Conservation (phyloP, 805 yeast species). For the Pichia nanzhaoensis region DNA sequence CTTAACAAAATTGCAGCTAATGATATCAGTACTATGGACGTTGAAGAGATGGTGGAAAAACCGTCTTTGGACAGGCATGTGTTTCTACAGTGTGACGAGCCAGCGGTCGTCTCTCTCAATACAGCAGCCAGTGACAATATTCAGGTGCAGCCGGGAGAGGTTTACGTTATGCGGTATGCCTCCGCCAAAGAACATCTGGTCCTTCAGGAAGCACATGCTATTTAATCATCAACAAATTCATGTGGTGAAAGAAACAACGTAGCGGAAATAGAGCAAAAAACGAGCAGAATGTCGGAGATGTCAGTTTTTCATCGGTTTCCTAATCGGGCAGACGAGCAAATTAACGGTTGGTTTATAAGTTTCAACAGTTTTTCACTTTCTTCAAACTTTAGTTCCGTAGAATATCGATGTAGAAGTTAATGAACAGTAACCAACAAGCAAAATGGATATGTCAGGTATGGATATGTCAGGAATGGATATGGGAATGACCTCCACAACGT, state of each 20-base stretch:
- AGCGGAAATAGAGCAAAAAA: no score
- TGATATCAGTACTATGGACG: conserved; percentile 63
- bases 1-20: conserved; percentile 33
- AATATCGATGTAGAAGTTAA: no score
- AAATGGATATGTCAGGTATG: conserved; percentile 7
- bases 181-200: conserved; percentile 27
- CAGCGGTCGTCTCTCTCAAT: no score
- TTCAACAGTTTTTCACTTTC: neutral
- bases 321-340: conserved; percentile 7
- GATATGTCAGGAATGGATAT: conserved; percentile 8
- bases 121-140: no score
- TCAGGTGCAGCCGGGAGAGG: conserved; percentile 37
- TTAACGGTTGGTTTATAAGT: neutral
- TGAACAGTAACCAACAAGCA: neutral
- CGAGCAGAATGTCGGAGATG: neutral
- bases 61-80: conserved; percentile 80
- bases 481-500: neutral
- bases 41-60: conserved; percentile 68
- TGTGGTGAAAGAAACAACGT: conserved; percentile 29
- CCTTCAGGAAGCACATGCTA: no score
- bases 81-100: conserved; percentile 30
- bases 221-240: conserved; percentile 10
- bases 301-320: conserved; percentile 4
- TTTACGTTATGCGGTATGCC: conserved; percentile 68
- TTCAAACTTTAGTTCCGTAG: neutral